Base-by-base conservation (phyloP, 2,329 filamentous ascomycete genomes). In the Ilyonectria robusta region DNA sequence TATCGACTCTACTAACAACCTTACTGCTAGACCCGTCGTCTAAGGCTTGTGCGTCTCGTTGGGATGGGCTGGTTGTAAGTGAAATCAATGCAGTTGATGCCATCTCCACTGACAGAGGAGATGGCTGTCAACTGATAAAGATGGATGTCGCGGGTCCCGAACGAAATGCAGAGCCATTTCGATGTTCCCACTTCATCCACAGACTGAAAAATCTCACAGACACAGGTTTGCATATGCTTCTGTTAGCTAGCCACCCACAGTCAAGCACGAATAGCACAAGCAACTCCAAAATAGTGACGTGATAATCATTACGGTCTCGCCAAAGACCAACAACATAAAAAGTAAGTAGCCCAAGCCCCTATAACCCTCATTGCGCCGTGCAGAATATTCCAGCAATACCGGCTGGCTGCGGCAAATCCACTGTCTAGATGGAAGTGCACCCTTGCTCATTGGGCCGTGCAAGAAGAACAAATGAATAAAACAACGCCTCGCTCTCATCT, bases 371-470 rank as follows among this genome's bases (percentile, higher is more conserved):
- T 46, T 70, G 57, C 72, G 66, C 69, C 72, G 58, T 74, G 62
- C 70, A 72, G 63, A 53, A 71, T 69, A 53, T 69, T 63, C 55
- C 68, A 60, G 37, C 67, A 75, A 75, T 71, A 66, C 72, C 71
- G 11, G 67, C 60, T 50, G 53, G 67, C 57, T 59, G 67, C 57
- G 50, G 62, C 65, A 72, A 69, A 70, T 62, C 55, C 67, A 68
- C 59, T 66, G 62, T 74, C 59, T 75, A 76, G 68, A 67, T 74
- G 66, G 62, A 76, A 72, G 57, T 73, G 55, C 68, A 73, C 29
- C 73, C 70, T 75, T 75, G 68, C 70, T 75, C 72, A 72, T 74
- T 70, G 69, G 70, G 67, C 69, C 31, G 68, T 63, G 62, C 69
- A 63, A 72, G 60, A 66, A 67, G 53, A 69, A 68, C 61, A 72